Evolutionary conservation across 306 rosid species (phyloP), one percentile per base, ranked within the genome.

Genomic region (Vigna reflexopilosa): DNA sequence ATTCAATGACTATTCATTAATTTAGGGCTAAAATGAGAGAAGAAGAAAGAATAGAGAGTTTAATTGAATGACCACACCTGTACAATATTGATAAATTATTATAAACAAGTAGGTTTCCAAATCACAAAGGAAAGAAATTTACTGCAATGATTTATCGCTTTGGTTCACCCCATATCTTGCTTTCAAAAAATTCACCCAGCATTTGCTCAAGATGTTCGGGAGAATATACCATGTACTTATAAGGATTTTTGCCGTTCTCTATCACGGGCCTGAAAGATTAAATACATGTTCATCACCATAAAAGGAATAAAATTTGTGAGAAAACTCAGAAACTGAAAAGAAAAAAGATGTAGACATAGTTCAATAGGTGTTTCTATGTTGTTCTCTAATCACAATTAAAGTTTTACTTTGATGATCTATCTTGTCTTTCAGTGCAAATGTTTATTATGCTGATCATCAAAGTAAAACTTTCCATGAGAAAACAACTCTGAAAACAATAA

Each of bases 151-250:
- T 75, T 89, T 85, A 95, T 36, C 98, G 87, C 88, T 90, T 95
- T 62, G 79, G 98, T 71, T 95, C 99, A 80, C 70, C 34, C 95
- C 94, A 90, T 0, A 92, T 86, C 88, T 93, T 96, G 49, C 98
- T 90, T 81, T 96, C 99, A 30, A 96, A 96, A 78, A 96, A 93
- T 68, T 91, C 97, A 72, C 82, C 86, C 56, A 96, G 74, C 98
- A 93, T 96, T 51, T 86, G 90, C 45, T 96, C 99, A 34, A 96
- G 92, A 62, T 80, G 77, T 86, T 93, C 99, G 0, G 98, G 89
- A 15, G 83, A 45, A 81, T 86, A 89, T 83, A 69, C 85, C 50
- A 93, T 90, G 83, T 91, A 93, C 86, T 91, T 93, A 76, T 59
- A 65, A 26, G 98, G 94, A 77, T 90, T 93, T 76, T 96, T 91